phyloP scores from a whole-genome alignment of 1,284 basidiomycete species.

The Ustilago nuda region DNA sequence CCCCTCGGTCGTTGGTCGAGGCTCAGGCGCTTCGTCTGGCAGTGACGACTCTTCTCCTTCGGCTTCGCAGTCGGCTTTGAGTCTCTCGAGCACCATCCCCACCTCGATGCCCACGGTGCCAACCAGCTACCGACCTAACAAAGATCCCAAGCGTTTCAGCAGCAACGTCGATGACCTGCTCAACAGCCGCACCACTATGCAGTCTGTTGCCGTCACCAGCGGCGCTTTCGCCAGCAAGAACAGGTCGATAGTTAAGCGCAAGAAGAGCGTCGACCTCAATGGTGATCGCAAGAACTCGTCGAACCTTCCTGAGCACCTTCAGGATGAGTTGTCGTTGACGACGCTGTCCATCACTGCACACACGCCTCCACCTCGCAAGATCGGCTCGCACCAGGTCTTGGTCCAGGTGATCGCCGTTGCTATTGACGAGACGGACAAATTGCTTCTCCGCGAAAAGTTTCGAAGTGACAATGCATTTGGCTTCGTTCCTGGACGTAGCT shows the following conservation, averaged over 20 bases:
- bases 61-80: conserved; percentile 49
- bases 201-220: conserved; percentile 61
- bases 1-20: conserved; percentile 7
- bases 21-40: conserved; percentile 25
- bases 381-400: conserved; percentile 68
- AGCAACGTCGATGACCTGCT: conserved; percentile 59
- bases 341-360: conserved; percentile 62
- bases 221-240: conserved; percentile 42
- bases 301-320: conserved; percentile 57
- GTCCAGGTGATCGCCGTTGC: conserved; percentile 70
- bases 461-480: conserved; percentile 66
- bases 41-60: conserved; percentile 41
- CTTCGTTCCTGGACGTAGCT: conserved; percentile 70
- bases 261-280: conserved; percentile 32
- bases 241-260: conserved; percentile 43
- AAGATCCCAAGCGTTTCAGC: conserved; percentile 54
- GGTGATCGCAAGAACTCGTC: conserved; percentile 32
- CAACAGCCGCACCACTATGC: conserved; percentile 64
- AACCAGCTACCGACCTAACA: conserved; percentile 54
- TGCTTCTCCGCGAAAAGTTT: conserved; percentile 67
- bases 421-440: conserved; percentile 69
- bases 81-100: conserved; percentile 42
- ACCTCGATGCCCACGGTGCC: conserved; percentile 53
- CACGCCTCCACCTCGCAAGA: conserved; percentile 68
- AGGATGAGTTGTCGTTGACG: conserved; percentile 56